Evolutionary conservation across 306 rosid genomes (phyloP).

Genomic region (Morella rubra): DNA sequence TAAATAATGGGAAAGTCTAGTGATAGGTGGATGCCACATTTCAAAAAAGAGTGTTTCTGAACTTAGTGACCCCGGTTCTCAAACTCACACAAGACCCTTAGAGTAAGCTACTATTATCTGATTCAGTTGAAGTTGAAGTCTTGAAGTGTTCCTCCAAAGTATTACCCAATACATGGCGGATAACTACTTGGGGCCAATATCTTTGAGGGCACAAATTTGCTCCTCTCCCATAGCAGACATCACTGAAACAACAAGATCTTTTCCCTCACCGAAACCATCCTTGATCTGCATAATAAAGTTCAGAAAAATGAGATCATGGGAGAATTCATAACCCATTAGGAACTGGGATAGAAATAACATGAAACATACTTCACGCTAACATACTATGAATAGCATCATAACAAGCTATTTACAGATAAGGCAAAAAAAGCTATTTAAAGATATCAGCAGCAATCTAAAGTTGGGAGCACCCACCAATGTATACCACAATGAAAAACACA

Average conservation of each 20-base stretch:
- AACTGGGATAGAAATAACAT: background rate
- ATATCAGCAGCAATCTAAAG: too few species aligned
- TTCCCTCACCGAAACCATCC: constrained; percentile 87
- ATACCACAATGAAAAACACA: background rate
- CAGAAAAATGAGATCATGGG: constrained; percentile 8
- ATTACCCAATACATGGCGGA: constrained; percentile 8
- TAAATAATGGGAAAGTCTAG: constrained; percentile 27
- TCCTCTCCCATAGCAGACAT: constrained; percentile 99
- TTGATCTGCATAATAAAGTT: constrained; percentile 61
- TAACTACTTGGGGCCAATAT: constrained; percentile 81
- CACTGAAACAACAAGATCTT: constrained; percentile 85
- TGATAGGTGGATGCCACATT: constrained; percentile 36
- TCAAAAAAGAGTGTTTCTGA: constrained; percentile 33
- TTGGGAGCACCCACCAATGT: background rate
- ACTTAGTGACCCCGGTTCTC: constrained; percentile 30
- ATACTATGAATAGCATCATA: background rate
- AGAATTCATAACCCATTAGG: background rate
- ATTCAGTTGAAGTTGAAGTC: background rate
- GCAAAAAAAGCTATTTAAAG: too few species aligned
- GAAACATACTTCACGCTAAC: background rate
- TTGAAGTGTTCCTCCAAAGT: constrained; percentile 6
- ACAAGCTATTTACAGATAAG: background rate
- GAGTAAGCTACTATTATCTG: constrained; percentile 20
- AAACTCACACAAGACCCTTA: constrained; percentile 30
- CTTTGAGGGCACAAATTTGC: constrained; percentile 89